Conservation (phyloP, 257 asterid species). For the Nicotiana tabacum region DNA sequence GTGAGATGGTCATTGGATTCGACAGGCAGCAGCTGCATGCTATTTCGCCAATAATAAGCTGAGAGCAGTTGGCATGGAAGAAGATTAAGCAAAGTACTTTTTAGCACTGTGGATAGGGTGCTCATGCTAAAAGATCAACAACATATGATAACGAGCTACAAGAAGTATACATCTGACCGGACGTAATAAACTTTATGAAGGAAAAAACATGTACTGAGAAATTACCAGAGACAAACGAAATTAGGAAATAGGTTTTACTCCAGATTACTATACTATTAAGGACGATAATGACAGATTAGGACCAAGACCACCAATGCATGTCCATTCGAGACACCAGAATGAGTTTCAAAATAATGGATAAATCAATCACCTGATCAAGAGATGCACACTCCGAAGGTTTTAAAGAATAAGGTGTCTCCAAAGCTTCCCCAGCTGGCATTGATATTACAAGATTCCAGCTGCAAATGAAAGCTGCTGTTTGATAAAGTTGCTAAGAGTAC, state of each 20-base stretch:
- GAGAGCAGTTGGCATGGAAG: neutral
- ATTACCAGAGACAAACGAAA: neutral
- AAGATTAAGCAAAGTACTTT: neutral
- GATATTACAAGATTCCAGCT: slow-evolving; percentile 86
- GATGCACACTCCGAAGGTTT: slow-evolving; percentile 57
- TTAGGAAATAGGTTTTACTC: neutral
- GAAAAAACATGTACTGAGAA: neutral
- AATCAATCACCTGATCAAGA: slow-evolving; percentile 67
- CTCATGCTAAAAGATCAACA: neutral
- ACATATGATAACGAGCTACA: neutral
- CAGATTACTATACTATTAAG: neutral
- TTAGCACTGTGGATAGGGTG: neutral
- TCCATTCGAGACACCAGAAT: neutral
- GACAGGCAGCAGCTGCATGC: neutral
- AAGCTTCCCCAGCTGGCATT: slow-evolving; percentile 75
- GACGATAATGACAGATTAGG: neutral
- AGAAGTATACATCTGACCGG: neutral
- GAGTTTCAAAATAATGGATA: neutral
- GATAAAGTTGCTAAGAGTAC: slow-evolving; percentile 19
- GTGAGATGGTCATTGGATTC: neutral
- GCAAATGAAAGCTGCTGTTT: slow-evolving; percentile 31
- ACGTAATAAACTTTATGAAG: neutral
- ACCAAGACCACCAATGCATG: neutral
- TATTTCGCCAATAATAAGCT: neutral
- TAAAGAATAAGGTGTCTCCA: slow-evolving; percentile 73